Base-by-base conservation (phyloP, 345 rosid species). In the Populus euphratica region DNA sequence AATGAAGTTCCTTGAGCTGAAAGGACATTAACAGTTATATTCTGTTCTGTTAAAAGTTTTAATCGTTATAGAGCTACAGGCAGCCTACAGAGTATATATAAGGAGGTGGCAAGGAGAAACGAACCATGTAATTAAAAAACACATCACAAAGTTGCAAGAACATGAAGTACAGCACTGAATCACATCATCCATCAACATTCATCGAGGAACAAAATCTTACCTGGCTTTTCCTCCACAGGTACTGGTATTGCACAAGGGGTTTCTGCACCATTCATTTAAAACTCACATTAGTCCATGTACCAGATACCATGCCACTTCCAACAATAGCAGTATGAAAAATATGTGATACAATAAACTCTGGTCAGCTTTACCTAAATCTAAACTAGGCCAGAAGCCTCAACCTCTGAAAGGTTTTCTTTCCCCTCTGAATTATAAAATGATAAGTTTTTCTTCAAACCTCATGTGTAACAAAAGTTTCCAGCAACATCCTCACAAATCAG, bases 221-320 rank as follows among this genome's bases (percentile, higher is more conserved):
- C 62, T 70, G 87, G 76, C 70, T 83, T 89, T 74, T 82, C 88
- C 79, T 78, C 80, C 0, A 82, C 8, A 6, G 86, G 61, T 65
- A 71, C 86, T 41, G 91, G 90, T 83, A 88, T 89, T 47, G 68
- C 74, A 82, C 98, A 94, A 61, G 97, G 97, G 72, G 70, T 88
- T 85, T 94, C 97, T 93, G 94, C 91, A 86, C 38, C 27, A 88
- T 63, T 21, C 47, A 67, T 66, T 75, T 2, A 73, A 56, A 27
- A 11, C 29, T 54, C 21, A 74, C 10, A 77, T 82, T 41, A 86
- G 72, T 76, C 72, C 36, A 31, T n/a, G 52, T 38, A 29, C 75
- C 23, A 14, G 61, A 18, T 71, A 44, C 70, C 49, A 39, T 3
- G 35, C 25, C 23, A n/a, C 73, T 39, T 20, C 33, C 33, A 39